Base-by-base conservation (phyloP, 371 early-diverging fungal species). In the Mortierella sp. region DNA sequence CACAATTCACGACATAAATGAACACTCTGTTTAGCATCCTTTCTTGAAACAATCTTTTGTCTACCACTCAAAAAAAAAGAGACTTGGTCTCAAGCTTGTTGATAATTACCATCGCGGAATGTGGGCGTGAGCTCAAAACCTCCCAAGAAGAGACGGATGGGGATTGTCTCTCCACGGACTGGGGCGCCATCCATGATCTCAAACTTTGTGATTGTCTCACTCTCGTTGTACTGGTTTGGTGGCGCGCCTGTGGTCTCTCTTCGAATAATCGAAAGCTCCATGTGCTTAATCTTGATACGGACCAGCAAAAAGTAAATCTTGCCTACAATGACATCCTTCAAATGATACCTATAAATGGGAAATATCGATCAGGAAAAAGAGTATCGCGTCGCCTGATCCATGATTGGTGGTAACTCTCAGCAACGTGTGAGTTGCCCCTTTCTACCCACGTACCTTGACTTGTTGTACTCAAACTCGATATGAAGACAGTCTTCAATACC, bases 171-270 rank as follows among this genome's bases (percentile, higher is more conserved):
- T n/a, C 97, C 98, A 75, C 96, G 88, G 10, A 97, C 97, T 30
- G 99, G 98, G 26, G 98, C 98, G 8, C 99, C 99, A 85, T 99
- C 99, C 98, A 99, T 98, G 78, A 99, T 98, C 83, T 99, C 98
- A 80, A 96, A 98, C 85, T 96, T 97, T 63, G 98, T 97, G 40
- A 99, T 93, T 0, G 97, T 98, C 85, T 99, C 98, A 83, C 95
- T 97, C 87, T 99, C 98, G 78, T 97, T 97, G 87, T 96, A 97
- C 81, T 97, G 94, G 78, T 97, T 98, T 16, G 97, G 97, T 39
- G 94, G 96, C 58, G 94, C 93, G 9, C 98, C 99, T 4, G 98
- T 97, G 0, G 97, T 96, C 84, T 99, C 99, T n/a, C 98, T 89
- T 39, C 98, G 92, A 62, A 98, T 96, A 73, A 99, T 98, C 24